Conservation (phyloP, 2,329 filamentous ascomycete species). For the Boeremia exigua region DNA sequence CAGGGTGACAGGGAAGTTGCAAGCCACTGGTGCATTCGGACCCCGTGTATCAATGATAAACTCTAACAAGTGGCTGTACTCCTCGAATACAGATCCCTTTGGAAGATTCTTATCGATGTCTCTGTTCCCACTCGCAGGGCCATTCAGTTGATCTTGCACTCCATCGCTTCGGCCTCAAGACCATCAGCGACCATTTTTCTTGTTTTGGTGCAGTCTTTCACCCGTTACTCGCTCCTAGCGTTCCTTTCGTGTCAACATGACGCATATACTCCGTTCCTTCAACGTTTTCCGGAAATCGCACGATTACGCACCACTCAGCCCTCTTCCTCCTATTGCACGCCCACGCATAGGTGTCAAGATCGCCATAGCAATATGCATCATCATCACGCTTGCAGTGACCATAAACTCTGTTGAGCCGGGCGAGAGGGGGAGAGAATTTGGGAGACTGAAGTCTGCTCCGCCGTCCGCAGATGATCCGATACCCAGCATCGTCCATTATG, state of each 20-base stretch:
- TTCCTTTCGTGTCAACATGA: not conserved
- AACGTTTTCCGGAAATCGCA: slow-evolving; percentile 12
- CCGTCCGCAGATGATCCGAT: slow-evolving; percentile 10
- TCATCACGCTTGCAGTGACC: slow-evolving; percentile 1
- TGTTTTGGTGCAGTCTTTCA: not conserved
- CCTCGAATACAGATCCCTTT: not conserved
- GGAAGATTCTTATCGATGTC: not conserved
- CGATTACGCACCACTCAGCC: slow-evolving; percentile 7
- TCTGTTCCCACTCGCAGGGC: not conserved
- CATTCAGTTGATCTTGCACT: not conserved
- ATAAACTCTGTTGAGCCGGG: slow-evolving; percentile 5
- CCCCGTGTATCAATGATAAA: too few relatives aligned
- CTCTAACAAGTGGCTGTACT: not conserved
- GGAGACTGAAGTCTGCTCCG: not conserved
- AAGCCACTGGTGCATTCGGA: too few relatives aligned
- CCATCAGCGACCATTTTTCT: not conserved
- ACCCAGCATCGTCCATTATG: slow-evolving; percentile 29
- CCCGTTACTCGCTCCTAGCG: too few relatives aligned
- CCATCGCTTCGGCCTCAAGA: not conserved
- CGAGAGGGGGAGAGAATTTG: not conserved
- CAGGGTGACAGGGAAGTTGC: too few relatives aligned
- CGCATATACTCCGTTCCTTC: not conserved
- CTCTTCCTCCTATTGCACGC: slow-evolving; percentile 11
- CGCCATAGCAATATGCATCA: slow-evolving; percentile 1
- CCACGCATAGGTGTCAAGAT: slow-evolving; percentile 12